Percentiles rank a stretch among this genome's conserved stretches.
These are phyloP conservation scores for Tolypocladium inflatum DNA, from an alignment of 2,329 filamentous ascomycete species.

Conservation along the genomic window DNA sequence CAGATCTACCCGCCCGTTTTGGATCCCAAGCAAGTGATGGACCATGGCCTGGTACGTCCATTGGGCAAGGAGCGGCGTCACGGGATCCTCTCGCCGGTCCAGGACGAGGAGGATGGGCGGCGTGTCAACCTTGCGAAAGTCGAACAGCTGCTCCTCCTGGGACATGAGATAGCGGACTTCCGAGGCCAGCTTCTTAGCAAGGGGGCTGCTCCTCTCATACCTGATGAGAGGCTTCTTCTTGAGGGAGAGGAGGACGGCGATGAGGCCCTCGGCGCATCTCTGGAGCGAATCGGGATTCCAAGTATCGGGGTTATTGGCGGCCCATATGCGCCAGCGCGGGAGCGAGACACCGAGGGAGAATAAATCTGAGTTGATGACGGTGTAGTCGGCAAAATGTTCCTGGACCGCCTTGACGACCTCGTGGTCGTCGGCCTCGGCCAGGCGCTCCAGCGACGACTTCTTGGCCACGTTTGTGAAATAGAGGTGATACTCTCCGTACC, in stretches of 20 bases:
- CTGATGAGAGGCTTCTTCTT: slow-evolving; percentile 96
- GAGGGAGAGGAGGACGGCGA: slow-evolving; percentile 74
- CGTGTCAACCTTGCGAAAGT: slow-evolving; percentile 91
- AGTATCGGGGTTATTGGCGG: slow-evolving; percentile 59
- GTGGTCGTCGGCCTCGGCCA: slow-evolving; percentile 94
- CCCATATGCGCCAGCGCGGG: slow-evolving; percentile 72
- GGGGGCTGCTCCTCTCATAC: slow-evolving; percentile 81
- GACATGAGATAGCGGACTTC: slow-evolving; percentile 89
- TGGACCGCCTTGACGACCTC: slow-evolving; percentile 92
- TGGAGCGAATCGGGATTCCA: slow-evolving; percentile 90
- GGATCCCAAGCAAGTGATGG: slow-evolving; percentile 86
- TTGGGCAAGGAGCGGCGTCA: slow-evolving; percentile 88
- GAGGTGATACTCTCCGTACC: slow-evolving; percentile 94
- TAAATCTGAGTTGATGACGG: slow-evolving; percentile 89
- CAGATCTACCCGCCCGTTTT: slow-evolving; percentile 88
- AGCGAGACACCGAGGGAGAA: slow-evolving; percentile 70
- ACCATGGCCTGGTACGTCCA: slow-evolving; percentile 99
- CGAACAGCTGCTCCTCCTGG: slow-evolving; percentile 92
- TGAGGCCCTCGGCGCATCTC: slow-evolving; percentile 74
- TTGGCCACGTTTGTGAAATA: slow-evolving; percentile 98
- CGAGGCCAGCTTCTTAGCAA: slow-evolving; percentile 87
- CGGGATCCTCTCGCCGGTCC: slow-evolving; percentile 86
- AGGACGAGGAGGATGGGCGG: slow-evolving; percentile 85
- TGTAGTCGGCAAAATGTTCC: slow-evolving; percentile 93
- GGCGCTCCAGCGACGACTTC: slow-evolving; percentile 86